Conservation (phyloP, 2,329 filamentous ascomycete species). For the Sporothrix pallida region DNA sequence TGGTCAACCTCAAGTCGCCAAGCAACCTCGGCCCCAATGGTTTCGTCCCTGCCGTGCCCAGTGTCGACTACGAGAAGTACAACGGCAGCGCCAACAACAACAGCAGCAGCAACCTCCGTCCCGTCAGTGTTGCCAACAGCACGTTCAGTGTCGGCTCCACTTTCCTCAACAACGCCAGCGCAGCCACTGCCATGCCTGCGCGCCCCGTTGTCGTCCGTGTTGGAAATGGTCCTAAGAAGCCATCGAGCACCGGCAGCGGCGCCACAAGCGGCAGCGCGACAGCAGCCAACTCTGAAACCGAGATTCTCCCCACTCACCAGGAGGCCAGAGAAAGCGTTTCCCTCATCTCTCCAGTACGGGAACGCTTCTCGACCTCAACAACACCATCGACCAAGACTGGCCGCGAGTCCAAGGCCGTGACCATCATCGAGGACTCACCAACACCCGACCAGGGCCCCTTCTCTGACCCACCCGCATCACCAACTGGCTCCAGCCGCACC, state of each 20-base stretch:
- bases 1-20: conserved; percentile 86
- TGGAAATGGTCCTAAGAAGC: conserved; percentile 56
- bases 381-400: background rate
- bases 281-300: conserved; percentile 12
- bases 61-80: conserved; percentile 70
- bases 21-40: conserved; percentile 56
- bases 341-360: conserved; percentile 36
- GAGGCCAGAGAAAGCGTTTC: conserved; percentile 5
- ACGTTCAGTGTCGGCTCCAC: conserved; percentile 72
- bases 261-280: background rate
- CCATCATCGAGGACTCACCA: conserved; percentile 58
- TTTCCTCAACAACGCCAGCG: conserved; percentile 68
- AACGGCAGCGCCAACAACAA: conserved; percentile 39
- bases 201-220: conserved; percentile 67
- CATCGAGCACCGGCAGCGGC: conserved; percentile 37
- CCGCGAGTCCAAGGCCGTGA: conserved; percentile 54
- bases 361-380: conserved; percentile 21
- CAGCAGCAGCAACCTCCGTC: conserved; percentile 45
- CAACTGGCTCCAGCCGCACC: conserved; percentile 46
- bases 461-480: conserved; percentile 54
- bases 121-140: conserved; percentile 59
- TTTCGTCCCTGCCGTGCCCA: conserved; percentile 70
- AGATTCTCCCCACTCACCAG: background rate
- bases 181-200: conserved; percentile 61
- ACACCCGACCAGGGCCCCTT: conserved; percentile 63